phyloP scores from a whole-genome alignment of 176 grass and related monocot species.

The Lolium perenne region DNA sequence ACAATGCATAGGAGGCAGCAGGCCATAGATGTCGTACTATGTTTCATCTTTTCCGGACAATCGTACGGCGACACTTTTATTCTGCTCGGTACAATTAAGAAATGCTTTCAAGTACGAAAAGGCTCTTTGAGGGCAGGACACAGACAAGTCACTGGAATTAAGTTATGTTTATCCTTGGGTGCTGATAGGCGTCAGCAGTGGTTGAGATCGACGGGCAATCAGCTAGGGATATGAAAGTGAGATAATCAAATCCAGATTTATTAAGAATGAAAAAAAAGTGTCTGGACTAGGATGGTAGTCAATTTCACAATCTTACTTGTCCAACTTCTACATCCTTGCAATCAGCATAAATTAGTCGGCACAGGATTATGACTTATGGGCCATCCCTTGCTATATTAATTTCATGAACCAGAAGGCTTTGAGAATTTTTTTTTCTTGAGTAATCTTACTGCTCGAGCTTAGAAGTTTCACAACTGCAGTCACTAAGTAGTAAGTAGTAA shows the following conservation, averaged over 20 bases:
- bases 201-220: constrained; percentile 1
- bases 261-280: too few species aligned
- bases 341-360: not conserved
- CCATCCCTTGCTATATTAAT: too few species aligned
- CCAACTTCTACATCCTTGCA: not conserved
- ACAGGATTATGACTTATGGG: not conserved
- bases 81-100: constrained; percentile 31
- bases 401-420: too few species aligned
- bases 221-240: too few species aligned
- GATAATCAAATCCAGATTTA: too few species aligned
- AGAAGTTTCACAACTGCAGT: not conserved
- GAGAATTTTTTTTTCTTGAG: too few species aligned
- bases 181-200: not conserved
- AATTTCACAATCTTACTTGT: too few species aligned
- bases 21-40: constrained; percentile 5
- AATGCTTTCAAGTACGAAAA: constrained; percentile 44
- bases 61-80: constrained; percentile 50
- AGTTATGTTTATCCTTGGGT: constrained; percentile 6
- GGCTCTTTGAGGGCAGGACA: constrained; percentile 6
- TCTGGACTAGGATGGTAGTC: too few species aligned
- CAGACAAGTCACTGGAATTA: not conserved
- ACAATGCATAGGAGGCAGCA: constrained; percentile 33
- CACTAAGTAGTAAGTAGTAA: not conserved
- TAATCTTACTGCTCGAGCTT: not conserved
- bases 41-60: constrained; percentile 40